phyloP scores from a whole-genome alignment of 345 rosid species.

The Populus pruinosa region DNA sequence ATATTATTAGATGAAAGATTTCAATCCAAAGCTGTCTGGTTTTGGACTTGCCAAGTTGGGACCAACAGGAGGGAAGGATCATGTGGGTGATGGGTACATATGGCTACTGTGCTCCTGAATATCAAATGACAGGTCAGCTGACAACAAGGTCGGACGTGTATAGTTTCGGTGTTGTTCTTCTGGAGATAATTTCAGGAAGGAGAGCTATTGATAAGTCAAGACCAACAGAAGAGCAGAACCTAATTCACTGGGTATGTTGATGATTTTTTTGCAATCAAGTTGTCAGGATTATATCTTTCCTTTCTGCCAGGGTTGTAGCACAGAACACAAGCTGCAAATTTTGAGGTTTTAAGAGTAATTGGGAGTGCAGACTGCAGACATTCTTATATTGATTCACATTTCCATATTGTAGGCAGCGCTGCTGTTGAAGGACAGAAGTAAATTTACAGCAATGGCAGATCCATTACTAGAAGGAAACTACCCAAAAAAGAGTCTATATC shows the following conservation, averaged over 20 bases:
- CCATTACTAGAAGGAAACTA: constrained; percentile 48
- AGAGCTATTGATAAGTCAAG: constrained; percentile 48
- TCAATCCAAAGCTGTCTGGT: constrained; percentile 65
- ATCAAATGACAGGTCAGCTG: constrained; percentile 54
- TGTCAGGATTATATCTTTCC: neutral
- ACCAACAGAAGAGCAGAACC: constrained; percentile 51
- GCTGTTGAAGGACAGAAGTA: constrained; percentile 42
- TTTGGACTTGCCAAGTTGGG: constrained; percentile 70
- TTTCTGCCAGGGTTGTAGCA: neutral
- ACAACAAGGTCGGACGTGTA: constrained; percentile 61
- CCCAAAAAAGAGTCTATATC: constrained; percentile 53
- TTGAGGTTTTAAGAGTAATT: neutral
- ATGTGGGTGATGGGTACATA: constrained; percentile 78
- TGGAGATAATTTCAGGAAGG: constrained; percentile 60
- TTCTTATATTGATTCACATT: neutral
- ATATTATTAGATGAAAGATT: constrained; percentile 49
- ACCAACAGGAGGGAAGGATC: constrained; percentile 52
- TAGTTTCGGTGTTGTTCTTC: constrained; percentile 62
- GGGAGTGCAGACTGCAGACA: neutral
- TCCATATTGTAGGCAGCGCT: constrained; percentile 47
- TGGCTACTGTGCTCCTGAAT: constrained; percentile 71
- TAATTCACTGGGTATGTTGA: constrained; percentile 51
- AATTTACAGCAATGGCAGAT: constrained; percentile 41
- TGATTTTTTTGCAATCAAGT: neutral
- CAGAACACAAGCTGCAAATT: neutral